Conservation (phyloP, 2,329 filamentous ascomycete genomes). For the Nigrospora sphaerica region DNA sequence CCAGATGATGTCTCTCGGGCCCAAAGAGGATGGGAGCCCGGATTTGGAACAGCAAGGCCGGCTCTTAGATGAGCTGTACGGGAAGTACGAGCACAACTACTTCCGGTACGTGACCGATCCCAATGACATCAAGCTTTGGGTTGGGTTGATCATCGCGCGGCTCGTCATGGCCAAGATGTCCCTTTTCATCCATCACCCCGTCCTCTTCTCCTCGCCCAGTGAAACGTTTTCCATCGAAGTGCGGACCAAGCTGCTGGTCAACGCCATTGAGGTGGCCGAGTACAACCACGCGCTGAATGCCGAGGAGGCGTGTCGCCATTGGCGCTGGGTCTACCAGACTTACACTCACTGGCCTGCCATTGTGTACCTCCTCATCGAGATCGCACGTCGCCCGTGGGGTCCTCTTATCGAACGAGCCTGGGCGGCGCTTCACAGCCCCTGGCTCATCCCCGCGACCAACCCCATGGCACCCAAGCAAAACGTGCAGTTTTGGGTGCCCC, state of each 20-base stretch:
- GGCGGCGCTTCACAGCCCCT: conserved; percentile 17
- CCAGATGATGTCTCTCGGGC: conserved; percentile 26
- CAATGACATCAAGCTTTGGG: conserved; percentile 28
- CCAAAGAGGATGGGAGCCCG: conserved; percentile 13
- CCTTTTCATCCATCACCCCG: conserved; percentile 68
- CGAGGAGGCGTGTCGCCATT: conserved; percentile 40
- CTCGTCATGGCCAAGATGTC: conserved; percentile 74
- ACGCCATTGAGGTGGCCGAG: conserved; percentile 69
- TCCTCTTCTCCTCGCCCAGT: conserved; percentile 54
- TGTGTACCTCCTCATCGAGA: conserved; percentile 40
- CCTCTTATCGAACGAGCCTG: conserved; percentile 18
- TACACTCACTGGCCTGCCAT: conserved; percentile 46
- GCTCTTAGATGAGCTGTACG: conserved; percentile 11
- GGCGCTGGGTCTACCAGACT: conserved; percentile 42
- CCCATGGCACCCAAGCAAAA: conserved; percentile 16
- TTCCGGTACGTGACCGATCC: conserved; percentile 28
- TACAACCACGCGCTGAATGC: conserved; percentile 59
- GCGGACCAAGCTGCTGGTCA: conserved; percentile 62
- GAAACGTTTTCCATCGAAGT: conserved; percentile 52
- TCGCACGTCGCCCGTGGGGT: conserved; percentile 20
- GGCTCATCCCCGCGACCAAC: conserved; percentile 16
- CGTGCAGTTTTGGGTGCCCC: conserved; percentile 30
- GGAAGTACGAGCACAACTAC: conserved; percentile 32
- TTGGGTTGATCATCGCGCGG: conserved; percentile 50
- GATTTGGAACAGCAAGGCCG: conserved; percentile 31